phyloP scores from a whole-genome alignment of 129 eudicot genomes.

The Gnaphalium uliginosum region DNA sequence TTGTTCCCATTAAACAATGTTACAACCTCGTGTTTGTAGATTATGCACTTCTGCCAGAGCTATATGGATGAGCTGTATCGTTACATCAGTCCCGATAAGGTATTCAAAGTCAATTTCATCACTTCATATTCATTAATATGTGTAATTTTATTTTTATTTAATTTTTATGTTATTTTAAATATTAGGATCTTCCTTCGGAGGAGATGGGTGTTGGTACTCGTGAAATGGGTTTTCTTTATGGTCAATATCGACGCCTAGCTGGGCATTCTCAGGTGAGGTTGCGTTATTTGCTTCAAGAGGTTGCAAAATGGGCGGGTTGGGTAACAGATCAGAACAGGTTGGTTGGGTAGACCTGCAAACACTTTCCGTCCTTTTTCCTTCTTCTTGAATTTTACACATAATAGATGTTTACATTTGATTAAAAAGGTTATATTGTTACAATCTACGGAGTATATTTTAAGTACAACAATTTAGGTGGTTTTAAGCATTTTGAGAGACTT shows the following conservation, averaged over 20 bases:
- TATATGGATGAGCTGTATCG: conserved; percentile 94
- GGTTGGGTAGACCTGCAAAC: neutral
- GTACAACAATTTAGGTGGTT: neutral
- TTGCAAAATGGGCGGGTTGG: conserved; percentile 14
- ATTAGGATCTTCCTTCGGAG: conserved; percentile 96
- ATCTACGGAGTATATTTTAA: too few relatives aligned
- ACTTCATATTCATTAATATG: neutral
- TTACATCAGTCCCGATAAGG: conserved; percentile 96
- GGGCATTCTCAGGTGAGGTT: conserved; percentile 90
- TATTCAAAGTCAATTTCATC: conserved; percentile 22
- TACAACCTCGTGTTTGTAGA: conserved; percentile 38
- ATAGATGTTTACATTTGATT: neutral
- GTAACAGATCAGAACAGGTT: neutral
- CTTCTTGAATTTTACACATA: neutral
- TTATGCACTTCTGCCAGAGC: conserved; percentile 97
- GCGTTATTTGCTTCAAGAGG: conserved; percentile 21
- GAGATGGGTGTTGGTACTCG: conserved; percentile 98
- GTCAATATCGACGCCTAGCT: conserved; percentile 84
- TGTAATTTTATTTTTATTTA: conserved; percentile 16
- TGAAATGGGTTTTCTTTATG: conserved; percentile 94
- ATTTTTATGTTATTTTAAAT: neutral
- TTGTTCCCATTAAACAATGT: neutral
- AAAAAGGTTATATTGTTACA: neutral
- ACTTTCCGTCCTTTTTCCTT: too few relatives aligned
- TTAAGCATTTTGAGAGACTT: neutral